Evolutionary conservation across 2,329 filamentous ascomycete species (phyloP), one percentile per base, ranked within the genome.

Genomic region (Paecilomyces sp.): DNA sequence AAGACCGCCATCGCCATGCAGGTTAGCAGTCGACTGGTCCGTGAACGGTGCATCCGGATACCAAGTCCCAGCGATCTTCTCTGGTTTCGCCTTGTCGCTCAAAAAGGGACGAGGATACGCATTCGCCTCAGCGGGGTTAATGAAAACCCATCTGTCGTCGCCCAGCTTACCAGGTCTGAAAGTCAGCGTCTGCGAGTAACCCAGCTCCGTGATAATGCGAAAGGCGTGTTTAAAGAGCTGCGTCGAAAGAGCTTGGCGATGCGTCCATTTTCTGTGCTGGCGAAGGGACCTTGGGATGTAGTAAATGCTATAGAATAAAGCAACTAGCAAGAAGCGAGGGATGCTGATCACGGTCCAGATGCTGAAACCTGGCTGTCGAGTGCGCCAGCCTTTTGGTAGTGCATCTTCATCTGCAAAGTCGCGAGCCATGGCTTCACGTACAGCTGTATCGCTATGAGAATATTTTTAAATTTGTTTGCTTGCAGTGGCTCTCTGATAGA

Each of bases 231-330:
- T 59, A 6, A 57, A 31, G 24, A 47, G 13, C 41, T 55, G 36
- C 3, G 34, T 57, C 22, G 18, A 15, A 7, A 57, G 28, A 18
- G 54, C 54, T 28, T 59, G 54, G 11, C 31, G 54, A 22, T 59
- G 57, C n/a, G 58, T 59, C 58, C 58, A 57, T 54, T 30, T 47
- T 13, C 12, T 33, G 47, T 59, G 41, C 31, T 56, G 58, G 2
- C 58, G 58, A 15, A 36, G 50, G 31, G 30, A 15, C n/a, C 31
- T 52, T 5, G 54, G 54, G 22, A 57, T 30, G 18, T 56, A 59
- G 12, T 52, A 55, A 51, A 59, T 25, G 47, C 53, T 33, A 47
- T 59, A 57, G 54, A 59, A 57, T 3, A 54, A 36, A n/a, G 15
- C 25, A 6, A 18, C 1, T 3, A 59, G 41, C 18, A 57, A 11